A percentile compares a stretch with the other conserved stretches of the same genome.
These are phyloP conservation scores for Nelumbo lutea DNA, from an alignment of 164 flowering plant genomes.

Conservation along the genomic window DNA sequence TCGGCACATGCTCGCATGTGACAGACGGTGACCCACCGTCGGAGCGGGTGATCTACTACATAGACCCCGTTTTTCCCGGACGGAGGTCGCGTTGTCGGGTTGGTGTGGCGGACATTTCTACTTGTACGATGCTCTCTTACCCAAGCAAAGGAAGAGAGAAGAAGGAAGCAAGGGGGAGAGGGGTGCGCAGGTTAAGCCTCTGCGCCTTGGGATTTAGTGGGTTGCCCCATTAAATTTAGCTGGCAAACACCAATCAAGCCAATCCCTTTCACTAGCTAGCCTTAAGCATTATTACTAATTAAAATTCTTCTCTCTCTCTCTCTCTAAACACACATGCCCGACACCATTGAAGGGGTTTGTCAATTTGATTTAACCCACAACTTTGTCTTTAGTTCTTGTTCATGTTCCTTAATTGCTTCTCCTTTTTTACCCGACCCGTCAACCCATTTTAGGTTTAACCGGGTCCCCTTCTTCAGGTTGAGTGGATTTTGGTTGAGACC, in stretches of 20 bases:
- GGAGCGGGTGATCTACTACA: constrained; percentile 24
- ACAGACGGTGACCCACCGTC: constrained; percentile 26
- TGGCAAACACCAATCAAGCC: constrained; percentile 20
- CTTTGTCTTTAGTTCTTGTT: constrained; percentile 25
- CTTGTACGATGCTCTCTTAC: neutral
- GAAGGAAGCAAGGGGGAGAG: neutral
- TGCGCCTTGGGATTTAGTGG: neutral
- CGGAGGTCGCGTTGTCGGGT: constrained; percentile 45
- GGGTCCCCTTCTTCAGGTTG: neutral
- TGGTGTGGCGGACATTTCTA: constrained; percentile 13
- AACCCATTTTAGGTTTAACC: too few species aligned
- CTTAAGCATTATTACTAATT: neutral
- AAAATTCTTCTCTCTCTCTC: constrained; percentile 19
- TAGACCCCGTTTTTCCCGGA: constrained; percentile 47
- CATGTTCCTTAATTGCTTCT: neutral
- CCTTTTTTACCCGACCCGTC: neutral
- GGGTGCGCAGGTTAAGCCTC: neutral
- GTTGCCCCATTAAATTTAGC: constrained; percentile 9
- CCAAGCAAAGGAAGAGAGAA: too few species aligned
- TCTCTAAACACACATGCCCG: constrained; percentile 21
- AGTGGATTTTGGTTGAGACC: too few species aligned
- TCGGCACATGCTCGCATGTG: constrained; percentile 55
- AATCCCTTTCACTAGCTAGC: neutral
- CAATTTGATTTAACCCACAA: constrained; percentile 32
- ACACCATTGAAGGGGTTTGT: constrained; percentile 24